Conservation (phyloP, 495 filamentous ascomycete genomes). For the Clohesyomyces aquaticus region DNA sequence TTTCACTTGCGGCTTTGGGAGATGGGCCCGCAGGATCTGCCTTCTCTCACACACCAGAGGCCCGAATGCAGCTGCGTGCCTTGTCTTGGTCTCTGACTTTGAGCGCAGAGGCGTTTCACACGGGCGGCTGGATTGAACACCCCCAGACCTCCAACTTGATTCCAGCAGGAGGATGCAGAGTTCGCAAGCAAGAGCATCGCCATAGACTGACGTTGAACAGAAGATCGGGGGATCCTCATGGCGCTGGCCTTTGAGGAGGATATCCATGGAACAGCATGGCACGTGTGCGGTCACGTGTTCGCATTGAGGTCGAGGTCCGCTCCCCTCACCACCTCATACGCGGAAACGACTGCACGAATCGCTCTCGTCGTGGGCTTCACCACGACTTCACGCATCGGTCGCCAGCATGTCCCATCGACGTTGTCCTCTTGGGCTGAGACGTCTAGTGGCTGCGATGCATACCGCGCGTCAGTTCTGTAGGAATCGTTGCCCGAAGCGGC, state of each 20-base stretch:
- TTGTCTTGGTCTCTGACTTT: background rate
- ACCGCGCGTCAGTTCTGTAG: slow-evolving; percentile 38
- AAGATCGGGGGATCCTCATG: no score
- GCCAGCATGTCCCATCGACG: slow-evolving; percentile 14
- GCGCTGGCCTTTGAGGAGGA: no score
- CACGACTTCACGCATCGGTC: slow-evolving; percentile 8
- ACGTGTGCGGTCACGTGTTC: background rate
- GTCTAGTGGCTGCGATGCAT: slow-evolving; percentile 25
- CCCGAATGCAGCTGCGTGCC: background rate
- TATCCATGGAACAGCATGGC: no score
- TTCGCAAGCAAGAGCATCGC: background rate
- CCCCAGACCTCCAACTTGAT: background rate
- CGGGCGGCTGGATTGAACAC: background rate
- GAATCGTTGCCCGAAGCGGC: slow-evolving; percentile 34
- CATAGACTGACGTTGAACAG: no score
- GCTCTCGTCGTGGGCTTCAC: background rate
- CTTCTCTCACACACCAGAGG: background rate
- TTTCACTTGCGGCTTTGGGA: background rate
- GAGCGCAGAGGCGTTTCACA: background rate
- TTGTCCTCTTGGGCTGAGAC: slow-evolving; percentile 31
- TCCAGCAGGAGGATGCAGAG: background rate
- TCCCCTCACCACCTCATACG: background rate
- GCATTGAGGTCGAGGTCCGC: background rate
- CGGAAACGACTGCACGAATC: background rate
- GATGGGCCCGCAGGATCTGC: background rate